These are phyloP conservation scores for Hygrophoropsis aurantiaca DNA, from an alignment of 768 basidiomycete genomes.

Conservation along the genomic window DNA sequence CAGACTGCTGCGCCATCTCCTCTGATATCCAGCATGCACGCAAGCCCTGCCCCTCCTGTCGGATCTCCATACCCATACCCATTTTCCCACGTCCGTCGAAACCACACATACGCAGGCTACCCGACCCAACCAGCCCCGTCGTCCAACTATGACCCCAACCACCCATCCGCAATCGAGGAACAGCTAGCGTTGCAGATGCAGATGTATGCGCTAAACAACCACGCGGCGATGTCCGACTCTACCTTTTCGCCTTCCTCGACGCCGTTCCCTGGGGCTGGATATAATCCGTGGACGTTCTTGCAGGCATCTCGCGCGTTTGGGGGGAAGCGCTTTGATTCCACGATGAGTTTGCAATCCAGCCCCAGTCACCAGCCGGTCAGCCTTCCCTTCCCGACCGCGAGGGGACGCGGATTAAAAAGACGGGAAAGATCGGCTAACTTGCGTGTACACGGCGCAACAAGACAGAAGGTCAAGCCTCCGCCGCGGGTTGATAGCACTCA, in stretches of 20 bases:
- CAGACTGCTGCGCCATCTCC: conserved; percentile 76
- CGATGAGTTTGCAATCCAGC: conserved; percentile 56
- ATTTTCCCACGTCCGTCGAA: conserved; percentile 69
- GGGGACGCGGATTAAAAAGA: conserved; percentile 46
- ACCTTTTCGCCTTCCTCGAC: conserved; percentile 76
- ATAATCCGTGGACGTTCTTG: conserved; percentile 73
- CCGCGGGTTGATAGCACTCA: conserved; percentile 83
- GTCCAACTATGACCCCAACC: conserved; percentile 40
- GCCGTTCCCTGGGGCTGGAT: conserved; percentile 64
- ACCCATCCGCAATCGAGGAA: conserved; percentile 56
- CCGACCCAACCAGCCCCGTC: conserved; percentile 42
- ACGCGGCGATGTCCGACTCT: conserved; percentile 63
- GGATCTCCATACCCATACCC: conserved; percentile 84
- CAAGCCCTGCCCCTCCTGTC: conserved; percentile 53
- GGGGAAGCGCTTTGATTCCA: conserved; percentile 40
- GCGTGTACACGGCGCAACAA: conserved; percentile 17
- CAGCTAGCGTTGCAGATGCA: conserved; percentile 78
- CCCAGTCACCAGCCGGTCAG: conserved; percentile 32
- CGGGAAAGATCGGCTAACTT: conserved; percentile 40
- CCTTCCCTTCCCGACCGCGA: conserved; percentile 51
- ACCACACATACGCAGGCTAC: conserved; percentile 37
- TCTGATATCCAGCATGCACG: conserved; percentile 51
- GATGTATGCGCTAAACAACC: conserved; percentile 72
- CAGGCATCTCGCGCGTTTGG: conserved; percentile 54
- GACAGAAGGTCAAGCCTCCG: conserved; percentile 56